Conservation (phyloP, 2,329 filamentous ascomycete species). For the Xylariales sp. region DNA sequence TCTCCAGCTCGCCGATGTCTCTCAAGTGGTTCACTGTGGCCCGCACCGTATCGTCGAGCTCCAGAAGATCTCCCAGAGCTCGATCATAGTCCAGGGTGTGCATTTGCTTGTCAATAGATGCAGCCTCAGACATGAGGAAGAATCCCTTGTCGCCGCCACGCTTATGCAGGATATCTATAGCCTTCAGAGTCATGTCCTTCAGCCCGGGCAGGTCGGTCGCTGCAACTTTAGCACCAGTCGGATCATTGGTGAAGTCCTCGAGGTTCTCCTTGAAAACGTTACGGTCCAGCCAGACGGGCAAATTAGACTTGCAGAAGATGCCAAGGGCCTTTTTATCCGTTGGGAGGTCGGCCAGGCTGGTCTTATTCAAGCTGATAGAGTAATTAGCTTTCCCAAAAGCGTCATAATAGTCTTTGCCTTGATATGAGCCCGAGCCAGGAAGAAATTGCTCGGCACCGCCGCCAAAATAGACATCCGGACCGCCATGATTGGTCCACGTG, state of each 20-base stretch:
- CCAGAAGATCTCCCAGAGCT: conserved; percentile 77
- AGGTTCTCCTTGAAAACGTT: conserved; percentile 75
- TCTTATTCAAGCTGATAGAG: conserved; percentile 69
- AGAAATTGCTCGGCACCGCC: conserved; percentile 81
- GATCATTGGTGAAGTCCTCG: conserved; percentile 60
- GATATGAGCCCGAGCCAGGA: conserved; percentile 58
- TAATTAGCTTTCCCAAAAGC: conserved; percentile 71
- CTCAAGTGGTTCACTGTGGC: conserved; percentile 69
- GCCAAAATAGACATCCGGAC: conserved; percentile 78
- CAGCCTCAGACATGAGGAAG: conserved; percentile 85
- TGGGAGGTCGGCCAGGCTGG: conserved; percentile 54
- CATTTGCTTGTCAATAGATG: conserved; percentile 88
- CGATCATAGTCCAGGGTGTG: conserved; percentile 81
- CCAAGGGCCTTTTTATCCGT: conserved; percentile 64
- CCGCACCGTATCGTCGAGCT: conserved; percentile 78
- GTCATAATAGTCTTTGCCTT: conserved; percentile 74
- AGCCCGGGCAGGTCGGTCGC: conserved; percentile 76
- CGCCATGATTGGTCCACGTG: conserved; percentile 70
- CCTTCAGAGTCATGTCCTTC: conserved; percentile 87
- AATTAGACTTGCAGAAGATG: conserved; percentile 69
- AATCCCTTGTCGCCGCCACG: conserved; percentile 67
- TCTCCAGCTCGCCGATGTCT: conserved; percentile 60
- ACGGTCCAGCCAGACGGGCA: conserved; percentile 83
- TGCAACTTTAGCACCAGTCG: conserved; percentile 57
- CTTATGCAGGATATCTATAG: conserved; percentile 70